These are phyloP conservation scores for Camellia japonica DNA, from an alignment of 148 eudicot species.

Conservation along the genomic window DNA sequence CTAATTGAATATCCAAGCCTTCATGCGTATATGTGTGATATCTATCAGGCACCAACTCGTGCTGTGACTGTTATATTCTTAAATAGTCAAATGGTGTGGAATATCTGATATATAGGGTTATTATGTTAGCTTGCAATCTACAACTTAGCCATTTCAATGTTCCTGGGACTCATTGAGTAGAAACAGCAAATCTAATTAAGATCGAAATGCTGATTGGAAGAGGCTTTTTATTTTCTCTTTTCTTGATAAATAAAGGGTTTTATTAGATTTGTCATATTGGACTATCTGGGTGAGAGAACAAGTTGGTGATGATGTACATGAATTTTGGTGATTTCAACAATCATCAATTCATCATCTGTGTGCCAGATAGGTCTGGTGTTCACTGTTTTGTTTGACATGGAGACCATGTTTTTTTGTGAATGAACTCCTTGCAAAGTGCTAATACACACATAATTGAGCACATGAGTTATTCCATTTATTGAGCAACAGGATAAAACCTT, in stretches of 20 bases:
- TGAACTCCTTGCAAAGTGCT: neutral
- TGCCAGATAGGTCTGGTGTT: neutral
- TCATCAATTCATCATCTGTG: neutral
- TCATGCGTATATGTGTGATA: conserved; percentile 74
- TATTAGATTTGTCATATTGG: neutral
- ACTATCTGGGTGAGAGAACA: neutral
- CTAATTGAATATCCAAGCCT: conserved; percentile 78
- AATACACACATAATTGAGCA: neutral
- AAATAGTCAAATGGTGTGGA: neutral
- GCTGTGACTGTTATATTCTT: neutral
- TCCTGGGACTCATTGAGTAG: neutral
- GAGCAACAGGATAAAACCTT: neutral
- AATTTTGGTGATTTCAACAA: neutral
- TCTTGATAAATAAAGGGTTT: neutral
- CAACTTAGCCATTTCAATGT: neutral
- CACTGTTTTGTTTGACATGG: neutral
- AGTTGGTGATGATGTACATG: neutral
- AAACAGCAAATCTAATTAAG: neutral
- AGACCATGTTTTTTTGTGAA: neutral
- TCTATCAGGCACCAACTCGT: conserved; percentile 68
- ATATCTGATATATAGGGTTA: neutral
- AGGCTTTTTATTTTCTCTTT: neutral
- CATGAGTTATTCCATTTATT: neutral
- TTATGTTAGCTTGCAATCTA: neutral
- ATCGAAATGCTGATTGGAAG: neutral